Base-by-base conservation (phyloP, 2,329 filamentous ascomycete species). In the Aspergillus fumigatiaffinis region DNA sequence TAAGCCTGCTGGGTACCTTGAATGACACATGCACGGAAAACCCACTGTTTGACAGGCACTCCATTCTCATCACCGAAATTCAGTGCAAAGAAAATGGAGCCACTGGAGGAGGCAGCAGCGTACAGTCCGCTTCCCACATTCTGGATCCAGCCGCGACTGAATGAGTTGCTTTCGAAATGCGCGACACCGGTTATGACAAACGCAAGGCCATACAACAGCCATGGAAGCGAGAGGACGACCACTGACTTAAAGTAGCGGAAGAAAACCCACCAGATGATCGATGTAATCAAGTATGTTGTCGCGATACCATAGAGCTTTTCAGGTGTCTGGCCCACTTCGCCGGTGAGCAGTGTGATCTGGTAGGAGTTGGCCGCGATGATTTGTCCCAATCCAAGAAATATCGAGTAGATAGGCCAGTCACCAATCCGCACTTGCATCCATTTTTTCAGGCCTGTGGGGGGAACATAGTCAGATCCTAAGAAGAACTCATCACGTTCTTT, bases 1-100 rank as follows among this genome's bases (percentile, higher is more conserved):
- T 88, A 89, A 60, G 86, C 76, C 66, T 88, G 86, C 65, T 88
- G 86, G 6, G 84, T 85, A 46, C 86, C 86, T 68, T 88, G 84
- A 52, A 89, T 86, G 12, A 84, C 70, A 64, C 85, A 86, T 17
- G 86, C 86, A 56, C 86, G 81, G 73, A 84, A 86, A n/a, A 86
- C 84, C 85, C 85, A 88, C 38, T 83, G 79, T 67, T 83, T 85
- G 47, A 87, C 81, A 6, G 85, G 84, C 3, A 82, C 80, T 50
- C 84, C 84, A 46, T 82, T 83, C 74, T 87, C 84, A 62, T 84
- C 82, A 56, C 85, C 85, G 64, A 87, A 88, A 70, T 88, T 88
- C 51, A 87, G 79, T 2, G 85, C 81, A 64, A 89, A 89, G 75
- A 84, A 87, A 56, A 89, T 77, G 0, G 82, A 84, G 12, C 86